Conservation (phyloP, 2,329 filamentous ascomycete genomes). For the Penicillium sp. region DNA sequence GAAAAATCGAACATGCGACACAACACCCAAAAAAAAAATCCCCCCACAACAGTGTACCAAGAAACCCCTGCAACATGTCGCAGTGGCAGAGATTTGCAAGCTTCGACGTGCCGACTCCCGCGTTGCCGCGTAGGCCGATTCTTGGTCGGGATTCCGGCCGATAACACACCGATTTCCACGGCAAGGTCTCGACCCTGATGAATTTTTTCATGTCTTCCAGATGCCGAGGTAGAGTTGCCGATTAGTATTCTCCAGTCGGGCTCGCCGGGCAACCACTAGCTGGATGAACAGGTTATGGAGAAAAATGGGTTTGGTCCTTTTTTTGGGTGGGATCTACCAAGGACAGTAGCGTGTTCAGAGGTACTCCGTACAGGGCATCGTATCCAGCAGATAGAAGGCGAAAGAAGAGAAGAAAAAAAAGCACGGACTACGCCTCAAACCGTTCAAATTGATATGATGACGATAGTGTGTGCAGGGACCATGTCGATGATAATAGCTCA, state of each 20-base stretch:
- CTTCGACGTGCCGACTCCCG: constrained; percentile 25
- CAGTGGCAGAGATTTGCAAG: background rate
- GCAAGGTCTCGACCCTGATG: background rate
- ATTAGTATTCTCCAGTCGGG: background rate
- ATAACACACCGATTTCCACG: background rate
- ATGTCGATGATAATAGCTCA: background rate
- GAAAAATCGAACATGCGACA: background rate
- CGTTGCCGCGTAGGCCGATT: constrained; percentile 21
- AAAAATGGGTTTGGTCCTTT: background rate
- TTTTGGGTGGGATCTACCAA: background rate
- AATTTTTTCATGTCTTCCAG: background rate
- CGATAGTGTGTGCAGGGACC: background rate
- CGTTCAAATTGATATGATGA: constrained; percentile 1
- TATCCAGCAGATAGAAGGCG: background rate
- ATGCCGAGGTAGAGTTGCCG: background rate
- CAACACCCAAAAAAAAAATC: background rate
- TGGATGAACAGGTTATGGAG: background rate
- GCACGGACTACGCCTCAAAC: constrained; percentile 5
- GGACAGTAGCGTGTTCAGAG: background rate
- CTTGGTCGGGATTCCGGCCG: constrained; percentile 9
- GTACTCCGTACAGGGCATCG: background rate
- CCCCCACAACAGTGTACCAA: background rate
- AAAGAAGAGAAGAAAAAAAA: background rate
- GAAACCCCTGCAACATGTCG: background rate
- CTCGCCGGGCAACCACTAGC: background rate